phyloP scores from a whole-genome alignment of 805 yeast genomes.

The Sugiyamaella floridensis region DNA sequence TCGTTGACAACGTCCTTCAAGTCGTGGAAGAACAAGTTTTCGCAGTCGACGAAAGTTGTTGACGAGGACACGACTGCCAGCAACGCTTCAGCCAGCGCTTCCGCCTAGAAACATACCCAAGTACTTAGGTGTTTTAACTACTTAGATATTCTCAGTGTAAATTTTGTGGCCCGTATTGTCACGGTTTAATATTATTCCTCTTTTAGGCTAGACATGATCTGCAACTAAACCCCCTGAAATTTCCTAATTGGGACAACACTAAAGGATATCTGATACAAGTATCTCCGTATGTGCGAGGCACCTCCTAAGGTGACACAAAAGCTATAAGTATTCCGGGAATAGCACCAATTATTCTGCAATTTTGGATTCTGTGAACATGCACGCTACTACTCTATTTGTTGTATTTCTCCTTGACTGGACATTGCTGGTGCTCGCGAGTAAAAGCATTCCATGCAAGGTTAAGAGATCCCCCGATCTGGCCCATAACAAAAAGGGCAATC shows the following conservation, averaged over 20 bases:
- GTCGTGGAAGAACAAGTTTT: not conserved
- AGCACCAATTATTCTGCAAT: no score
- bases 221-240: not conserved
- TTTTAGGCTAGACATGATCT: not conserved
- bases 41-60: not conserved
- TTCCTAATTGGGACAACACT: not conserved
- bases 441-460: not conserved
- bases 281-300: no score
- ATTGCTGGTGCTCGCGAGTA: no score
- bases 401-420: no score
- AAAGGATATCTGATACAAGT: not conserved
- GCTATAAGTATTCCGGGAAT: no score
- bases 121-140: no score
- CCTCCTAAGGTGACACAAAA: no score
- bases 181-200: no score
- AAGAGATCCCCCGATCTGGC: not conserved
- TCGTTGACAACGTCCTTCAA: not conserved
- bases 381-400: no score
- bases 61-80: not conserved
- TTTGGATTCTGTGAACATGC: no score
- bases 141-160: no score
- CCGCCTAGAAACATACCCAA: not conserved
- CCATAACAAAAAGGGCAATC: not conserved
- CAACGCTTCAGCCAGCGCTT: not conserved
- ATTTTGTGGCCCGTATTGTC: no score